Percentiles rank a stretch among this genome's conserved stretches.
phyloP scores from a whole-genome alignment of 139 green algal genomes.

The Picochlorum sp. region DNA sequence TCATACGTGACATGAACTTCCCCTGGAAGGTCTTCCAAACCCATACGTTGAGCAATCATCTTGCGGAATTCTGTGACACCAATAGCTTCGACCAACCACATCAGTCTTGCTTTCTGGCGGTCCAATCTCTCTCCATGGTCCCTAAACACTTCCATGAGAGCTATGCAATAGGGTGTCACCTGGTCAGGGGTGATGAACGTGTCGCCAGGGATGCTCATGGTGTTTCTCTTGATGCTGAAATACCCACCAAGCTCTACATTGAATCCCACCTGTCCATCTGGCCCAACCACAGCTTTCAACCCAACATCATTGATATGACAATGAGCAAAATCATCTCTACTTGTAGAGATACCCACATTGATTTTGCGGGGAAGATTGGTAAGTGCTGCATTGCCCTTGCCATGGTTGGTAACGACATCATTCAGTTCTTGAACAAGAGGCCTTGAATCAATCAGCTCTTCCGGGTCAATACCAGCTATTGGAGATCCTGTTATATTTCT shows the following conservation, averaged over 20 bases:
- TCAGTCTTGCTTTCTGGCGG: conserved; percentile 88
- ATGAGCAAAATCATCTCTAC: conserved; percentile 90
- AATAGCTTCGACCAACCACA: conserved; percentile 89
- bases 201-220: conserved; percentile 74
- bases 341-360: conserved; percentile 85
- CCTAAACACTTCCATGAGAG: conserved; percentile 71
- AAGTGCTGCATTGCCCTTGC: conserved; percentile 71
- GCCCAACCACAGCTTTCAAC: conserved; percentile 70
- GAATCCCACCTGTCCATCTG: conserved; percentile 65
- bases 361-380: conserved; percentile 94
- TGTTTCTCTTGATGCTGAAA: conserved; percentile 89
- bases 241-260: conserved; percentile 89
- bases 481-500: conserved; percentile 85
- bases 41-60: conserved; percentile 71
- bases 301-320: conserved; percentile 98
- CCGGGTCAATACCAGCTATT: conserved; percentile 80
- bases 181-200: conserved; percentile 70
- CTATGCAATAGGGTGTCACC: conserved; percentile 64
- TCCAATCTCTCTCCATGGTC: conserved; percentile 78
- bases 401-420: conserved; percentile 53
- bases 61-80: conserved; percentile 66
- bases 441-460: conserved; percentile 86
- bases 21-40: conserved; percentile 8
- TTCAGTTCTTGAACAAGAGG: conserved; percentile 56
- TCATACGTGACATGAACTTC: conserved; percentile 50